phyloP scores from a whole-genome alignment of 805 yeast genomes.

The Teunomyces cretensis region DNA sequence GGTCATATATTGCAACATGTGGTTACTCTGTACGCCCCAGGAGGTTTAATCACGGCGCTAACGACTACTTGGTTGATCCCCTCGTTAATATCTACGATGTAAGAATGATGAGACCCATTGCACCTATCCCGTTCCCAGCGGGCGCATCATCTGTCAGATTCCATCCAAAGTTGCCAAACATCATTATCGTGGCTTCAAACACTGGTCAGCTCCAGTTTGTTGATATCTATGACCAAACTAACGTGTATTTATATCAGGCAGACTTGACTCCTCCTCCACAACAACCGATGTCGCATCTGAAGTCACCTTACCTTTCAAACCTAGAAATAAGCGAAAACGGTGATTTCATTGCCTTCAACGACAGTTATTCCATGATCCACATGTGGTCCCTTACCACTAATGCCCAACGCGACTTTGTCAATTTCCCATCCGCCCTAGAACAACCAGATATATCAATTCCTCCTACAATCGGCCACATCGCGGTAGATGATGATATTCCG shows the following conservation, averaged over 20 bases:
- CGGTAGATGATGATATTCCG: conserved; percentile 48
- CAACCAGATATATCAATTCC: conserved; percentile 49
- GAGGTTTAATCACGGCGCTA: conserved; percentile 24
- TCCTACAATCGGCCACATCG: conserved; percentile 24
- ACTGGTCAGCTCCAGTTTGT: conserved; percentile 83
- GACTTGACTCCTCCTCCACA: conserved; percentile 35
- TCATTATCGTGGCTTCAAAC: conserved; percentile 69
- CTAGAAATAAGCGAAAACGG: conserved; percentile 69
- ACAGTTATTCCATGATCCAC: conserved; percentile 59
- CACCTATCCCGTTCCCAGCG: conserved; percentile 85
- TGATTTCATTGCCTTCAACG: conserved; percentile 70
- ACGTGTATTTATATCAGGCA: conserved; percentile 64
- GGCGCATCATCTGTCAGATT: conserved; percentile 84
- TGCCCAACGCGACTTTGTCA: conserved; percentile 32
- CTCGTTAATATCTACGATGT: conserved; percentile 81
- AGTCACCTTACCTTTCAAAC: conserved; percentile 37
- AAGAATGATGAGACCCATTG: conserved; percentile 62
- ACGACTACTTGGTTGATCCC: conserved; percentile 57
- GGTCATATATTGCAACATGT: conserved; percentile 70
- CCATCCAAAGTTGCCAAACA: conserved; percentile 84
- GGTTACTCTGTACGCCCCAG: conserved; percentile 73
- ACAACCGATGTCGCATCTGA: conserved; percentile 6
- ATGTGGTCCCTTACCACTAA: conserved; percentile 57
- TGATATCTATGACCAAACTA: conserved; percentile 78
- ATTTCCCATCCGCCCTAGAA: conserved; percentile 44